Conservation (phyloP, 768 basidiomycete species). For the Obba rivulosa region DNA sequence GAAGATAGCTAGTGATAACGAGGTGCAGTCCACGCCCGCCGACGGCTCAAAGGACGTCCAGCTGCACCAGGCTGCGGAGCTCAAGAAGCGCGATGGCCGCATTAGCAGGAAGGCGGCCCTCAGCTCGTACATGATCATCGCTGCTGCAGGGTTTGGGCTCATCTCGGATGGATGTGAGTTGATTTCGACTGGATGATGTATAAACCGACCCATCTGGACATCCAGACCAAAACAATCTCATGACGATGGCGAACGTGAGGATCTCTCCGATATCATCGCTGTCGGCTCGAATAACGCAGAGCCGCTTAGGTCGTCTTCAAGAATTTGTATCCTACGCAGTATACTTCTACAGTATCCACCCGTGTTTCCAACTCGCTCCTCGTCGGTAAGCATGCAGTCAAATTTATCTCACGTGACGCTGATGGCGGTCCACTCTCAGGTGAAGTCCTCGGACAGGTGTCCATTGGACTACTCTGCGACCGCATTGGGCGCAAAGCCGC, state of each 20-base stretch:
- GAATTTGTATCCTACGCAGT: constrained; percentile 54
- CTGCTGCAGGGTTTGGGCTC: constrained; percentile 58
- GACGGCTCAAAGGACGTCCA: not conserved
- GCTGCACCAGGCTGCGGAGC: not conserved
- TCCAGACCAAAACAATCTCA: constrained; percentile 63
- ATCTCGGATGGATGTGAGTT: constrained; percentile 33
- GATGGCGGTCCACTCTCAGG: constrained; percentile 29
- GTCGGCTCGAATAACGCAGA: not conserved
- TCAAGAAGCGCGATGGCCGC: not conserved
- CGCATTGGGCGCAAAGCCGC: constrained; percentile 72
- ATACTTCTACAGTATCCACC: constrained; percentile 58
- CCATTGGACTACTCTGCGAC: constrained; percentile 69
- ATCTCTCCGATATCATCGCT: not conserved
- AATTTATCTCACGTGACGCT: not conserved
- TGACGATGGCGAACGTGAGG: constrained; percentile 62
- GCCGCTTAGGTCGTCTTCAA: constrained; percentile 54
- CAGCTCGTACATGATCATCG: constrained; percentile 60
- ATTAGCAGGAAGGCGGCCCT: constrained; percentile 37
- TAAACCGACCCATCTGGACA: not conserved
- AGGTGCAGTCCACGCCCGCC: not conserved
- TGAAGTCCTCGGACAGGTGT: constrained; percentile 54
- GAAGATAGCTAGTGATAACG: not conserved
- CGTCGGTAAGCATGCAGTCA: constrained; percentile 41
- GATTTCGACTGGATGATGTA: not conserved
- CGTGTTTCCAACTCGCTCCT: constrained; percentile 67